These are phyloP conservation scores for Extremus antarcticus DNA, from an alignment of 495 filamentous ascomycete species.

Conservation along the genomic window DNA sequence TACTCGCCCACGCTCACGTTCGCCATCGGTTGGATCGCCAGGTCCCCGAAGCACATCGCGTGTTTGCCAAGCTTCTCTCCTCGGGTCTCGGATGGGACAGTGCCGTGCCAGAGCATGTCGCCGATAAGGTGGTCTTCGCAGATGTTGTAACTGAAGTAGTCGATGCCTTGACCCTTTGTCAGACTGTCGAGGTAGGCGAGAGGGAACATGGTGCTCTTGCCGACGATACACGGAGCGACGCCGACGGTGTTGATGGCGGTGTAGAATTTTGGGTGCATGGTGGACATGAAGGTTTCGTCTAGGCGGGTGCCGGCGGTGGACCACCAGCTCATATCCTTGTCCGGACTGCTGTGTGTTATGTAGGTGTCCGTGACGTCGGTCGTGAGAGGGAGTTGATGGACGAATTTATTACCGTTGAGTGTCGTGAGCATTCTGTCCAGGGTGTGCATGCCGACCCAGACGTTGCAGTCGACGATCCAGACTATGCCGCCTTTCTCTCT, in stretches of 20 bases:
- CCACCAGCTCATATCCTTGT: conserved; percentile 13
- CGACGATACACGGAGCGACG: conserved; percentile 86
- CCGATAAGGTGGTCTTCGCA: conserved; percentile 97
- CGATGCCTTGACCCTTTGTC: conserved; percentile 61
- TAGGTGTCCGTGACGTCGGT: conserved; percentile 43
- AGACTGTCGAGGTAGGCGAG: conserved; percentile 76
- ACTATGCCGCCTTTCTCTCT: conserved; percentile 57
- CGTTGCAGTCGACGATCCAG: conserved; percentile 94
- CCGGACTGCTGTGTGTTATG: conserved; percentile 5
- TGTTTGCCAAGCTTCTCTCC: conserved; percentile 57
- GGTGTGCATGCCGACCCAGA: conserved; percentile 76
- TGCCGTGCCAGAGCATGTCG: conserved; percentile 70
- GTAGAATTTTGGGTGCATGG: conserved; percentile 96
- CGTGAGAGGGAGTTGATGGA: conserved; percentile 84
- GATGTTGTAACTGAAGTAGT: conserved; percentile 90
- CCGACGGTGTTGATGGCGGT: conserved; percentile 89
- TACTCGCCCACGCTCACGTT: conserved; percentile 71
- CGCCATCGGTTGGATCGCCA: conserved; percentile 81
- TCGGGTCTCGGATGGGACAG: conserved; percentile 33
- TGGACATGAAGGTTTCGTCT: conserved; percentile 89
- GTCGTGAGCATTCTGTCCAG: conserved; percentile 77
- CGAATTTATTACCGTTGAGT: conserved; percentile 86
- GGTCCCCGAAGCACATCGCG: conserved; percentile 68
- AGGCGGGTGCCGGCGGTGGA: conserved; percentile 63
- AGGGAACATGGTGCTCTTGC: conserved; percentile 97